Base-by-base conservation (phyloP, 257 asterid genomes). In the Solanum megistacrolobum region DNA sequence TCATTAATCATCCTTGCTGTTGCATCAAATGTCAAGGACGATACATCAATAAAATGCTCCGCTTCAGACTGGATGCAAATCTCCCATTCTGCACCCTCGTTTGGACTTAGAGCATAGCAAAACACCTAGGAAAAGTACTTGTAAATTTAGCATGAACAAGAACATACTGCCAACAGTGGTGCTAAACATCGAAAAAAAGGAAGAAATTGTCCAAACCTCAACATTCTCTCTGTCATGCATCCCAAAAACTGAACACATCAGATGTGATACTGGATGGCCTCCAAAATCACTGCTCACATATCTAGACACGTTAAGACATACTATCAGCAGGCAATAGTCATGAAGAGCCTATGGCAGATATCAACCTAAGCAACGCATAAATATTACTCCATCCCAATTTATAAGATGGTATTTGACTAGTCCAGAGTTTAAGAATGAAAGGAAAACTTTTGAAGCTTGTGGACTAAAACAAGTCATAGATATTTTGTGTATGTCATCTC, bases 281-380 rank as follows among this genome's bases (percentile, higher is more conserved):
- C 99, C 98, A 34, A 97, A 97, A 92, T 97, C 99, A 85, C 99
- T 97, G 94, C 99, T 97, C 89, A 97, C 98, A 71, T 96, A 96
- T 83, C 99, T 97, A 95, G 71, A 62, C 89, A 87, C 88, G 29
- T 78, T 60, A n/a, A 78, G 10, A 13, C 29, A 78, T 13, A 21
- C 29, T 25, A 41, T 39, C 20, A 41, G 8, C 2, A n/a, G n/a
- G 62, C 1, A 46, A 84, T 74, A 5, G 12, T 46, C 52, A 43
- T 43, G 52, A 43, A 43, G 52, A 43, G 52, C 1, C 16, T 43
- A 12, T 43, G 52, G 52, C 52, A 11, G 16, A 43, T 43, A 43
- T 43, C 5, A 43, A 43, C 52, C 52, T 12, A 43, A 43, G 52
- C 52, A 43, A 43, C 52, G 12, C 52, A 43, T 43, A 43, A 4